These are phyloP conservation scores for Phytopythium litorale DNA, from an alignment of 352 stramenopile genomes.

Conservation along the genomic window DNA sequence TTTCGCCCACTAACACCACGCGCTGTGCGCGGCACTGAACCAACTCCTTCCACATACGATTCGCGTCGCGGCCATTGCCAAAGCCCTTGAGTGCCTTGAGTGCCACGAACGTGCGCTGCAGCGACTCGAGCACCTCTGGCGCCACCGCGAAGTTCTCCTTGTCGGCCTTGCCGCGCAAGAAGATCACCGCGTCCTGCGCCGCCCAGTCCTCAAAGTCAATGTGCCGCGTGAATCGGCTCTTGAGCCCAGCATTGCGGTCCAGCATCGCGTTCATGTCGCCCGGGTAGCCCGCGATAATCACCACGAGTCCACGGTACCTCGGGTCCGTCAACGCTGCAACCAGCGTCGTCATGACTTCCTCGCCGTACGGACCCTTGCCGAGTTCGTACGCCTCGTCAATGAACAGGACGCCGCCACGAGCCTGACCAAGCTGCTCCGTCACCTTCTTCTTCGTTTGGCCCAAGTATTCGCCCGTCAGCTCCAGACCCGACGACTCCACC, in stretches of 20 bases:
- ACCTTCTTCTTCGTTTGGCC: conserved; percentile 90
- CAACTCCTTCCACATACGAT: conserved; percentile 60
- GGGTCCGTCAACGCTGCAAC: conserved; percentile 88
- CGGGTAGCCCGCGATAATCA: conserved; percentile 90
- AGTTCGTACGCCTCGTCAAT: conserved; percentile 93
- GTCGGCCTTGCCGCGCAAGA: conserved; percentile 40
- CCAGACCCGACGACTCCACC: conserved; percentile 81
- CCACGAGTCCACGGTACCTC: conserved; percentile 79
- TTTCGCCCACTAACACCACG: conserved; percentile 34
- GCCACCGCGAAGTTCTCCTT: conserved; percentile 40
- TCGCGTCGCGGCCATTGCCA: conserved; percentile 72
- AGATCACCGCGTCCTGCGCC: conserved; percentile 70
- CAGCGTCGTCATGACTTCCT: conserved; percentile 89
- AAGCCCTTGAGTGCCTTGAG: conserved; percentile 55
- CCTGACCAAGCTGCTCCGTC: conserved; percentile 81
- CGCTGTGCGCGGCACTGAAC: conserved; percentile 61
- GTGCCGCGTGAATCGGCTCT: conserved; percentile 88
- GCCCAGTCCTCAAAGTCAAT: conserved; percentile 90
- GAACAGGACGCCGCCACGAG: conserved; percentile 91
- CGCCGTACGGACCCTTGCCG: conserved; percentile 71
- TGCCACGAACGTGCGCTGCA: conserved; percentile 32
- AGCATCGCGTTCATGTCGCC: conserved; percentile 90
- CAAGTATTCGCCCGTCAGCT: conserved; percentile 86
- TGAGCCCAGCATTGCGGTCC: conserved; percentile 84
- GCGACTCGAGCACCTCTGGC: conserved; percentile 12